Evolutionary conservation across 169 alveolate species (phyloP).

Genomic region (Plasmodium berghei): DNA sequence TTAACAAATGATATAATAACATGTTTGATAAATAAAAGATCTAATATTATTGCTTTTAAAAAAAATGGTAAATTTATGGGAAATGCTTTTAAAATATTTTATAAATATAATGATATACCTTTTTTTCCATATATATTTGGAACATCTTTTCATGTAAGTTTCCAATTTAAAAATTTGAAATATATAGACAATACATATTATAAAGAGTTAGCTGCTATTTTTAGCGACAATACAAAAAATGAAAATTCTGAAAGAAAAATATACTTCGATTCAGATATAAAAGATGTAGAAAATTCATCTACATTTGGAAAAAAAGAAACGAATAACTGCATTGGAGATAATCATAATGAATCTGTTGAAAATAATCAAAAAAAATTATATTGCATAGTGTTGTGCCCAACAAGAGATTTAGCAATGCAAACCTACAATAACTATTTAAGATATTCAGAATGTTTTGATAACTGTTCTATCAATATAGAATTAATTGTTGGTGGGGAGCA

Average conservation of each 20-base stretch:
- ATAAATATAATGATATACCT: constrained; percentile 65
- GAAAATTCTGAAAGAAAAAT: constrained; percentile 12
- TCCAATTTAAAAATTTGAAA: constrained; percentile 61
- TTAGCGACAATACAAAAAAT: background rate
- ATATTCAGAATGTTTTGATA: constrained; percentile 79
- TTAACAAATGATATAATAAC: constrained; percentile 42
- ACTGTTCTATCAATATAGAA: constrained; percentile 75
- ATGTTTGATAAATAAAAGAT: constrained; percentile 60
- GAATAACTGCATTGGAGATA: no score
- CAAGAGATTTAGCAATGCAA: constrained; percentile 86
- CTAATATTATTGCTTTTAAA: constrained; percentile 61
- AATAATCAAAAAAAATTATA: constrained; percentile 78
- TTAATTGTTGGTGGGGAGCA: constrained; percentile 85
- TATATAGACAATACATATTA: constrained; percentile 25
- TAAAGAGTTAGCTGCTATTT: constrained; percentile 14
- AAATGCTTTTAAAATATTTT: constrained; percentile 69
- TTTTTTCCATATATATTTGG: constrained; percentile 74
- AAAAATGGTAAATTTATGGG: constrained; percentile 67
- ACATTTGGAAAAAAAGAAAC: background rate
- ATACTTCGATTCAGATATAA: constrained; percentile 1
- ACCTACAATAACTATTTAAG: constrained; percentile 83
- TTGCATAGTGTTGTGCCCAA: constrained; percentile 85
- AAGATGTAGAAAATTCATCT: background rate
- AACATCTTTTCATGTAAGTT: constrained; percentile 42
- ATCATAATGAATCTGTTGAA: background rate